phyloP scores from a whole-genome alignment of 176 grass and related monocot species.

The Secale cereale region DNA sequence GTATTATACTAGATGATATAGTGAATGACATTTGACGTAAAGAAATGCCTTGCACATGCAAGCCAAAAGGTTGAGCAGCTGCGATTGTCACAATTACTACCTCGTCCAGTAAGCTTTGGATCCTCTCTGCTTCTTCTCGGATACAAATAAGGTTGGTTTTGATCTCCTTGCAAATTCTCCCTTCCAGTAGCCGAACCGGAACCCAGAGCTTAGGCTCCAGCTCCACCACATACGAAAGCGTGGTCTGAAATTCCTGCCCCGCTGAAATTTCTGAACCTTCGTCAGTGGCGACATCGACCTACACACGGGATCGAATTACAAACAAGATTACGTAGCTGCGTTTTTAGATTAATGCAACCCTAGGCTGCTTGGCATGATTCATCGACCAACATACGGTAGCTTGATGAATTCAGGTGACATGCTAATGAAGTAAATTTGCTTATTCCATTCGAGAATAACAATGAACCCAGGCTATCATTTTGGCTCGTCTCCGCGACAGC shows the following conservation, averaged over 20 bases:
- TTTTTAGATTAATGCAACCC: too few relatives aligned
- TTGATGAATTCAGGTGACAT: background rate
- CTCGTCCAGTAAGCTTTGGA: slow-evolving; percentile 41
- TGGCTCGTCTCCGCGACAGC: too few relatives aligned
- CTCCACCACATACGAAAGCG: slow-evolving; percentile 67
- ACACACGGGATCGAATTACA: background rate
- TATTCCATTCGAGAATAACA: background rate
- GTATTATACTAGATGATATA: too few relatives aligned
- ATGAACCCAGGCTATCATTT: background rate
- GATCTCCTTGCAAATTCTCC: slow-evolving; percentile 79
- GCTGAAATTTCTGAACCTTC: background rate
- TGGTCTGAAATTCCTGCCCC: slow-evolving; percentile 40
- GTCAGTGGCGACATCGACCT: slow-evolving; percentile 19
- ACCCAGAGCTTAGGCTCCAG: slow-evolving; percentile 87
- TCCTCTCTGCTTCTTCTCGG: slow-evolving; percentile 71
- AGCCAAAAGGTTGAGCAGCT: background rate
- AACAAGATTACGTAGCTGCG: background rate
- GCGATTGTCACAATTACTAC: background rate
- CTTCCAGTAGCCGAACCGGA: slow-evolving; percentile 69
- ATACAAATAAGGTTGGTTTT: slow-evolving; percentile 67
- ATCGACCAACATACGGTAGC: background rate
- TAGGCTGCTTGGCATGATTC: background rate
- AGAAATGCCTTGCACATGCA: background rate
- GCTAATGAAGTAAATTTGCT: background rate
- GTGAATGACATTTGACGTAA: background rate